These are phyloP conservation scores for Cryptosporidium bovis DNA, from an alignment of 169 alveolate genomes.

Conservation along the genomic window DNA sequence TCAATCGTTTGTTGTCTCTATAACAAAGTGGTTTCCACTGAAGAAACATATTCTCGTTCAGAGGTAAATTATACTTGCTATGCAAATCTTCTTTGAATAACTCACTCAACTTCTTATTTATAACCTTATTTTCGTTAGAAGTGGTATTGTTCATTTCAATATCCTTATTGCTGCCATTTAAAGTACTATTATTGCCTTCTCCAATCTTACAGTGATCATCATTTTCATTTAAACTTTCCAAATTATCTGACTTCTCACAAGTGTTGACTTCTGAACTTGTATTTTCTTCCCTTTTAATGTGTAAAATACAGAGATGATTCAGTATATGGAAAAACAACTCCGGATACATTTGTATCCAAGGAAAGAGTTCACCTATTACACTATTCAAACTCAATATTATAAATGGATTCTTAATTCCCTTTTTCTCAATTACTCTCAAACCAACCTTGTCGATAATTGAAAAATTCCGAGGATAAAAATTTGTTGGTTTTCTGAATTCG, in stretches of 20 bases:
- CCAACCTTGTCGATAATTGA: constrained; percentile 4
- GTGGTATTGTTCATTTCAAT: constrained; percentile 12
- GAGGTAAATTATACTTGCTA: constrained; percentile 43
- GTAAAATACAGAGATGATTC: constrained; percentile 48
- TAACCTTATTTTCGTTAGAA: neutral
- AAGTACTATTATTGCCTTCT: neutral
- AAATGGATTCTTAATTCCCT: constrained; percentile 50
- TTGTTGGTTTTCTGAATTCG: neutral
- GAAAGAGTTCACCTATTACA: constrained; percentile 62
- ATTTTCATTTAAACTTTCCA: neutral
- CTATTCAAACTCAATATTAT: constrained; percentile 58
- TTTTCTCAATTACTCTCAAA: neutral
- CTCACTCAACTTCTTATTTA: constrained; percentile 6
- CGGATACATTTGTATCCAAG: constrained; percentile 60
- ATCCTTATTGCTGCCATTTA: neutral
- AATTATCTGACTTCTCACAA: neutral
- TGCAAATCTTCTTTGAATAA: constrained; percentile 21
- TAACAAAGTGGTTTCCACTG: constrained; percentile 61
- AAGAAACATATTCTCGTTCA: constrained; percentile 40
- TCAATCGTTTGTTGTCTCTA: neutral
- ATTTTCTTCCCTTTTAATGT: neutral
- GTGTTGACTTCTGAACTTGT: neutral
- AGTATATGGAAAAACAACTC: constrained; percentile 31
- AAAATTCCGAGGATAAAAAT: constrained; percentile 42
- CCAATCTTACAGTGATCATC: neutral